Evolutionary conservation across 2,329 filamentous ascomycete species (phyloP).

Genomic region (Chaetomium sp.): DNA sequence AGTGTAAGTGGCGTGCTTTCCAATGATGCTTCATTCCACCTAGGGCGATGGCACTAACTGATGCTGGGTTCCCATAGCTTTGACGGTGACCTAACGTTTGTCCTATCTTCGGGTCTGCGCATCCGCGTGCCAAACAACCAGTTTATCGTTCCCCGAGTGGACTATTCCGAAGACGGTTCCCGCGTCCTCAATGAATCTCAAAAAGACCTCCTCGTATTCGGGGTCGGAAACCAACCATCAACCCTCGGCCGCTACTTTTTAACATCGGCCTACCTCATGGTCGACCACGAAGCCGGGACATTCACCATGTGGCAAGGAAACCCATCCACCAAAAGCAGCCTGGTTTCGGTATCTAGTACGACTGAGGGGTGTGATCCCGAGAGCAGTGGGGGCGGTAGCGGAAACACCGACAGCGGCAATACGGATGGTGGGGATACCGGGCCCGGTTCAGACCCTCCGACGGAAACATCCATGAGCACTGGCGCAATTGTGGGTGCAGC

Average conservation of each 20-base stretch:
- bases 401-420: background rate
- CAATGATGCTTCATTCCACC: too few relatives aligned
- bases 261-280: slow-evolving; percentile 42
- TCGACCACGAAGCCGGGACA: slow-evolving; percentile 39
- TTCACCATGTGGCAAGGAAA: slow-evolving; percentile 43
- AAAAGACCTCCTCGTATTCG: background rate
- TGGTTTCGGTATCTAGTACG: too few relatives aligned
- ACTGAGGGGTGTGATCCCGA: too few relatives aligned
- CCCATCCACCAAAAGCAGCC: slow-evolving; percentile 12
- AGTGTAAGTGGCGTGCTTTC: background rate
- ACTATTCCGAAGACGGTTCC: slow-evolving; percentile 35
- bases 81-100: slow-evolving; percentile 38
- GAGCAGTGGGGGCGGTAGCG: slow-evolving; percentile 10
- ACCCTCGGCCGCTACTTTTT: slow-evolving; percentile 41
- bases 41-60: too few relatives aligned
- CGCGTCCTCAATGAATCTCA: slow-evolving; percentile 18
- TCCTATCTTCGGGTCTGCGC: slow-evolving; percentile 36
- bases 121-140: slow-evolving; percentile 39
- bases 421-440: background rate
- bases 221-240: slow-evolving; percentile 12
- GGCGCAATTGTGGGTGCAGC: background rate
- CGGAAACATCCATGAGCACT: background rate
- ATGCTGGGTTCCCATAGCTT: slow-evolving; percentile 27
- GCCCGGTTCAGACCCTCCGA: too few relatives aligned
- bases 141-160: slow-evolving; percentile 38